Conservation (phyloP, 768 basidiomycete species). For the Boletellus ananas region DNA sequence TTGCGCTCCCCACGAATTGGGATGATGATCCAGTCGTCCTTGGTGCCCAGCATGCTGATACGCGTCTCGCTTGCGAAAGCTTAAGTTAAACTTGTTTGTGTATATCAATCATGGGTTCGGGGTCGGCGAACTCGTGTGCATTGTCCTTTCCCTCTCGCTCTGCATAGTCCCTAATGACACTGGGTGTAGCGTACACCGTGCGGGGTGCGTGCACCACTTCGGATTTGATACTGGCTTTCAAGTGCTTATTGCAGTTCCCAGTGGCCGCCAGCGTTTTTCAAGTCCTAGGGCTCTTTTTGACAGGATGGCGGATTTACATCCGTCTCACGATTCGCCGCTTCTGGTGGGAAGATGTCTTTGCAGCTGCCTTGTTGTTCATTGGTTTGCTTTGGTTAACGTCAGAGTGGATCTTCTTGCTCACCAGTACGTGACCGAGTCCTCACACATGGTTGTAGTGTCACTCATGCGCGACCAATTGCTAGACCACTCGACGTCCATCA, state of each 20-base stretch:
- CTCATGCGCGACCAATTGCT: neutral
- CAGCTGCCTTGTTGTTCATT: conserved; percentile 6
- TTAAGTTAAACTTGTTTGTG: neutral
- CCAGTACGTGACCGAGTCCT: conserved; percentile 5
- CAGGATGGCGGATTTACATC: conserved; percentile 17
- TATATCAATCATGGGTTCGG: neutral
- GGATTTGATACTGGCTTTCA: neutral
- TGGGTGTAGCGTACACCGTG: neutral
- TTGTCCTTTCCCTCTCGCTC: neutral
- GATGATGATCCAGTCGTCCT: neutral
- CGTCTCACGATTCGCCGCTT: conserved; percentile 15
- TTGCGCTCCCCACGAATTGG: neutral
- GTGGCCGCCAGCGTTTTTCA: conserved; percentile 11
- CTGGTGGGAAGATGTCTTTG: conserved; percentile 22
- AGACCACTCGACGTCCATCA: conserved; percentile 8
- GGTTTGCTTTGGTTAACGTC: conserved; percentile 10
- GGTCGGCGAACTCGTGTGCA: no score
- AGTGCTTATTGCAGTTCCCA: neutral
- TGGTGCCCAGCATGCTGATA: neutral
- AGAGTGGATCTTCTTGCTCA: conserved; percentile 7
- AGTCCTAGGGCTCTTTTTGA: conserved; percentile 12
- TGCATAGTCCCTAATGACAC: neutral
- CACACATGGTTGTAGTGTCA: neutral
- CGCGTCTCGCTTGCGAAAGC: neutral
- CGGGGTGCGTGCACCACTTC: neutral